These are phyloP conservation scores for Stachybotrys echinatus DNA, from an alignment of 2,329 filamentous ascomycete species.

Conservation along the genomic window DNA sequence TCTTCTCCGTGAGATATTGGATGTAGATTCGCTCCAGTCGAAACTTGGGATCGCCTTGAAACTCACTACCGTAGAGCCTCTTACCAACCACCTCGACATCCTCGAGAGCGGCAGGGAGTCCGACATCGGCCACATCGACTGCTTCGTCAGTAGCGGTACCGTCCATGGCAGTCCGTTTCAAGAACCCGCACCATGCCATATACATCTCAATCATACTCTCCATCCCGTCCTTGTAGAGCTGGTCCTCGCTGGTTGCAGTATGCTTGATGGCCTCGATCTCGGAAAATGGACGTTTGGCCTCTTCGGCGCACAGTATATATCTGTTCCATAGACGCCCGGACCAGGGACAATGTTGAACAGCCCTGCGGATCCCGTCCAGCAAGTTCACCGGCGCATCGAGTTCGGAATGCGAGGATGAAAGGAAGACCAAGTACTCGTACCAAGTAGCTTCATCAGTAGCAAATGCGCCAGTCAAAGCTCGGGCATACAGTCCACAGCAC, in stretches of 20 bases:
- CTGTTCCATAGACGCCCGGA: conserved; percentile 88
- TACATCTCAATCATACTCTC: conserved; percentile 87
- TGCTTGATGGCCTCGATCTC: conserved; percentile 90
- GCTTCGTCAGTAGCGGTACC: conserved; percentile 73
- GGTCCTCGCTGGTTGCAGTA: conserved; percentile 77
- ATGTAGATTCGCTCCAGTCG: conserved; percentile 88
- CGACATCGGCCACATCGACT: conserved; percentile 83
- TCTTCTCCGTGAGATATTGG: conserved; percentile 83
- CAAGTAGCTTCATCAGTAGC: conserved; percentile 70
- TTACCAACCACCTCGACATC: conserved; percentile 77
- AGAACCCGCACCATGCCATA: conserved; percentile 88
- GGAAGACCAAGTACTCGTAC: conserved; percentile 77
- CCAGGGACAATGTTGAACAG: conserved; percentile 88
- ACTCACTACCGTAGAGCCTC: conserved; percentile 65
- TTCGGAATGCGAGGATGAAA: conserved; percentile 44
- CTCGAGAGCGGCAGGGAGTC: conserved; percentile 79
- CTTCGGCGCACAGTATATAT: conserved; percentile 79
- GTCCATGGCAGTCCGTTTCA: conserved; percentile 79
- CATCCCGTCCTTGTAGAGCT: conserved; percentile 81
- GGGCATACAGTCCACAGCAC: conserved; percentile 66
- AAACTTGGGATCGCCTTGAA: conserved; percentile 82
- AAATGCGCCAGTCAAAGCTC: conserved; percentile 66
- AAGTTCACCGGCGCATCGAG: conserved; percentile 35
- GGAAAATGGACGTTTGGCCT: conserved; percentile 67
- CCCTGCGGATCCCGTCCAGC: conserved; percentile 71